Conservation (phyloP, 306 rosid genomes). For the Abrus precatorius region DNA sequence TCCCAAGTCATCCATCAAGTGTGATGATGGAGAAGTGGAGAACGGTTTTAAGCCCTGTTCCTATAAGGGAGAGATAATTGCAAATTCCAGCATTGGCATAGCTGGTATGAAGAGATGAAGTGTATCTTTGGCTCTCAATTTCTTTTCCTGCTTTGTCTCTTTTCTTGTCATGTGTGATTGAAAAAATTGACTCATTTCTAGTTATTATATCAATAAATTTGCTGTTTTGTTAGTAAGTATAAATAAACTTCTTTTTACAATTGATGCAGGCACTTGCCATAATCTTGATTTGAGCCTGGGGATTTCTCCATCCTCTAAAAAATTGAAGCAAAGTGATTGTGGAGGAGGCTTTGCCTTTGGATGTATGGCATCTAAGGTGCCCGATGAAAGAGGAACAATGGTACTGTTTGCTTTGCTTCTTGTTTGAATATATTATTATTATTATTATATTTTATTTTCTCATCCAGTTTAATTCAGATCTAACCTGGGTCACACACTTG, state of each 20-base stretch:
- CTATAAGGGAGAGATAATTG: conserved; percentile 52
- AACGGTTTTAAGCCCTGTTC: conserved; percentile 56
- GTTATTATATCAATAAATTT: neutral
- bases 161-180: neutral
- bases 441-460: too few species aligned
- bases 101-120: conserved; percentile 51
- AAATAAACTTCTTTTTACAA: conserved; percentile 4
- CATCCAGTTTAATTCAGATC: too few species aligned
- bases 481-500: too few species aligned
- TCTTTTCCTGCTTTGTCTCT: neutral
- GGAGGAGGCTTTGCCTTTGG: conserved; percentile 17
- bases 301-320: conserved; percentile 60
- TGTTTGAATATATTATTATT: too few species aligned
- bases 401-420: conserved; percentile 48
- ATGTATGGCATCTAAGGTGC: conserved; percentile 14
- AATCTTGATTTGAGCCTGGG: conserved; percentile 82
- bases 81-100: conserved; percentile 42
- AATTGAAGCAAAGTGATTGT: conserved; percentile 43
- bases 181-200: neutral
- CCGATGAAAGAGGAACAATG: conserved; percentile 47
- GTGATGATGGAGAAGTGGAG: conserved; percentile 64
- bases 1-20: conserved; percentile 66
- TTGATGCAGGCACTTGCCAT: conserved; percentile 57
- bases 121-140: neutral
- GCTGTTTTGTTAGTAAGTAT: too few species aligned